phyloP scores from a whole-genome alignment of 1,284 basidiomycete species.

The Crucibulum parvulum region DNA sequence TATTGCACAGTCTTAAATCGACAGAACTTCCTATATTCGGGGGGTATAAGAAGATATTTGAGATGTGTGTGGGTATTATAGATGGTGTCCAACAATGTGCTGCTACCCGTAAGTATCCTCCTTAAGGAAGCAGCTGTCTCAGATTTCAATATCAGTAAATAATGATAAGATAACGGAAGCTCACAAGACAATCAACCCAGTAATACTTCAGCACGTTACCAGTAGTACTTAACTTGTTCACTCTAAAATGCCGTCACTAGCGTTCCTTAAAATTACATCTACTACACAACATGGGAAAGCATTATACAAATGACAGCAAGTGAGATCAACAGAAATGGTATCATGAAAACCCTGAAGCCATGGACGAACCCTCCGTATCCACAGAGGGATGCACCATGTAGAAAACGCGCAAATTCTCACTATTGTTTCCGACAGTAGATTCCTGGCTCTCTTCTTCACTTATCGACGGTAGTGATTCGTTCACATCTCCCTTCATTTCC shows the following conservation, averaged over 20 bases:
- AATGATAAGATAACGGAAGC: no score
- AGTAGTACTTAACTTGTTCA: neutral
- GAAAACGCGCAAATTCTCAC: slow-evolving; percentile 69
- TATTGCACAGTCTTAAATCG: no score
- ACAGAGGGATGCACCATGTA: slow-evolving; percentile 87
- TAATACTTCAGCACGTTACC: neutral
- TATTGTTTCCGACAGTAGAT: slow-evolving; percentile 52
- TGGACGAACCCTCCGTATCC: slow-evolving; percentile 65
- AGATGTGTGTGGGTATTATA: no score
- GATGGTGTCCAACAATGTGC: no score
- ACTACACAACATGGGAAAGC: neutral
- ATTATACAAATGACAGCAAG: neutral
- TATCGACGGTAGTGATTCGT: slow-evolving; percentile 75
- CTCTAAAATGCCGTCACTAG: no score
- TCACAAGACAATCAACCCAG: no score
- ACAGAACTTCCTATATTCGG: no score
- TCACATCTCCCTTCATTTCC: slow-evolving; percentile 83
- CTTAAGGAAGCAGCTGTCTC: no score
- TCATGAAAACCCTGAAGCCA: slow-evolving; percentile 35
- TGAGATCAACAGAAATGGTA: neutral
- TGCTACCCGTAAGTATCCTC: no score
- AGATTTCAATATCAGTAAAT: no score
- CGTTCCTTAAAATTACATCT: neutral
- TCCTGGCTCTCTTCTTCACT: slow-evolving; percentile 58
- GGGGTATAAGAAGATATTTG: no score